These are phyloP conservation scores for Populus tremula DNA, from an alignment of 345 rosid species.

Conservation along the genomic window DNA sequence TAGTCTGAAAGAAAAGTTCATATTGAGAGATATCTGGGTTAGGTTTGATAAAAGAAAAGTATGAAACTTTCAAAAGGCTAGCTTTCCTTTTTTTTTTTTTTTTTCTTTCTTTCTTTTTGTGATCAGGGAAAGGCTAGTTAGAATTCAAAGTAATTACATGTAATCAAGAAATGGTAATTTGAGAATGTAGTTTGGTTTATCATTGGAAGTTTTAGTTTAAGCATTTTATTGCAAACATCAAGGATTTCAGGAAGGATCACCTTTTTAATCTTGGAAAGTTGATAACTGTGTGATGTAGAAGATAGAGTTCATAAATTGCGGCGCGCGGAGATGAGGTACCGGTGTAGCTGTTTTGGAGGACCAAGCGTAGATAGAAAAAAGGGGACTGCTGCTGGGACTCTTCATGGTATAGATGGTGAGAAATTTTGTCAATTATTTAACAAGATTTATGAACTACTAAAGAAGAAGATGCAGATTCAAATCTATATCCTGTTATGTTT, in stretches of 20 bases:
- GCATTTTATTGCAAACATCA: not conserved
- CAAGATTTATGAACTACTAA: not conserved
- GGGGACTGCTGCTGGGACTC: slow-evolving; percentile 9
- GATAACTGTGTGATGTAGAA: slow-evolving; percentile 23
- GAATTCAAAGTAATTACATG: not conserved
- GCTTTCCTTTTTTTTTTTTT: not conserved
- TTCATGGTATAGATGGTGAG: slow-evolving; percentile 34
- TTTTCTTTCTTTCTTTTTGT: not conserved
- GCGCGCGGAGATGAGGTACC: slow-evolving; percentile 28
- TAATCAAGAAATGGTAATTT: not conserved
- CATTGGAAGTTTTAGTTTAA: not conserved
- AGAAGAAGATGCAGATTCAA: not conserved
- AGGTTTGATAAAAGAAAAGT: not conserved
- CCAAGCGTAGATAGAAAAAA: slow-evolving; percentile 6
- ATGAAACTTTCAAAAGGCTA: not conserved
- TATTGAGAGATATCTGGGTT: not conserved
- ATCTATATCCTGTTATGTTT: not conserved
- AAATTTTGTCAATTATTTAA: not conserved
- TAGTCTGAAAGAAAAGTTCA: not conserved
- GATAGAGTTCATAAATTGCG: not conserved
- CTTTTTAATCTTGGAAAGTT: slow-evolving; percentile 4
- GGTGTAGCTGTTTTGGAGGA: slow-evolving; percentile 38
- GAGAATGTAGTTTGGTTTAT: not conserved
- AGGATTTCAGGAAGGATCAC: not conserved
- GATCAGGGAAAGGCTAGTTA: not conserved